Percentiles rank a stretch among this genome's conserved stretches.
Conservation (phyloP, 73 alveolate species). For the Paramecium biaurelia region DNA sequence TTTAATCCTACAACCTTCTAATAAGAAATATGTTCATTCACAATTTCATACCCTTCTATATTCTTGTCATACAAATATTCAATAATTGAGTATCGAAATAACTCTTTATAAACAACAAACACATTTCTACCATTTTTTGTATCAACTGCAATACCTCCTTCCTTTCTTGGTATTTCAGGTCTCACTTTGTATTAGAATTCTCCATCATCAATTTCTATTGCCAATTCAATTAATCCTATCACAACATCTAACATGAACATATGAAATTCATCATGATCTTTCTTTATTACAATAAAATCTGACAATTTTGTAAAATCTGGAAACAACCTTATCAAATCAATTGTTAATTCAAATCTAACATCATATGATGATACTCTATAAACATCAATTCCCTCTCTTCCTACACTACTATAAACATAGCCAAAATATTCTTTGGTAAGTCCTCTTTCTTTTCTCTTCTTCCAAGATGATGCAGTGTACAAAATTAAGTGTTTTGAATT, state of each 20-base stretch:
- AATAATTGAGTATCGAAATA: neutral
- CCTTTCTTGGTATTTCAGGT: conserved; percentile 30
- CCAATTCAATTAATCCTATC: neutral
- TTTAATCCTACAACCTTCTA: neutral
- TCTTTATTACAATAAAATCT: neutral
- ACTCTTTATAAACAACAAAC: conserved; percentile 14
- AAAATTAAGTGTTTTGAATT: neutral
- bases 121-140: conserved; percentile 44
- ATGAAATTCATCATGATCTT: neutral
- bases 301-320: neutral
- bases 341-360: neutral
- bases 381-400: conserved; percentile 23
- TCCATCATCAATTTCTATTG: neutral
- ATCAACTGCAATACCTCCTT: conserved; percentile 49
- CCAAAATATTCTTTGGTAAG: conserved; percentile 12
- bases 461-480: neutral
- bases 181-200: conserved; percentile 4
- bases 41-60: neutral
- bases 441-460: conserved; percentile 45
- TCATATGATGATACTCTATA: neutral
- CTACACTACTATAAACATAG: neutral
- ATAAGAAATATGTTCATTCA: neutral
- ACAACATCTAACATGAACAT: neutral
- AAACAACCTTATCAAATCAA: neutral
- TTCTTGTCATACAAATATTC: neutral